phyloP scores from a whole-genome alignment of 352 stramenopile species.

The Blastocystis sp. region DNA sequence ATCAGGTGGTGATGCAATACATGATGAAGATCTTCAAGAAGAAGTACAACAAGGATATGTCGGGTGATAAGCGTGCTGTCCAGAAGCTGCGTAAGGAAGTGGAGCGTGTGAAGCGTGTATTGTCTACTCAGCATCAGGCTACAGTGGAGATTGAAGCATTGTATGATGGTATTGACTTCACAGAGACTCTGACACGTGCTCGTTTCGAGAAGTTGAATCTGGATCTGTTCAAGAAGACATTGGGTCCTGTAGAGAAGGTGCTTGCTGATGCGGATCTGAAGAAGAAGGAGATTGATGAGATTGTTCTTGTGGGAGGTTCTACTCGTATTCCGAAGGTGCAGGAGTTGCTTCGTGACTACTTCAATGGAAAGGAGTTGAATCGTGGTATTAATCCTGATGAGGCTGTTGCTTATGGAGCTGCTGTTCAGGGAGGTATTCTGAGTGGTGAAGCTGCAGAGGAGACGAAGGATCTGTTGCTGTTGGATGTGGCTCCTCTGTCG shows the following conservation, averaged over 20 bases:
- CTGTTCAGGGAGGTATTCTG: slow-evolving; percentile 83
- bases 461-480: slow-evolving; percentile 86
- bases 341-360: slow-evolving; percentile 92
- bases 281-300: slow-evolving; percentile 92
- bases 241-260: slow-evolving; percentile 88
- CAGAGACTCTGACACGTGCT: slow-evolving; percentile 82
- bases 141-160: slow-evolving; percentile 93
- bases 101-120: slow-evolving; percentile 93
- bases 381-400: slow-evolving; percentile 91
- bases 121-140: slow-evolving; percentile 88
- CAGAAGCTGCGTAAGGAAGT: slow-evolving; percentile 92
- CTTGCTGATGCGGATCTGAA: slow-evolving; percentile 85
- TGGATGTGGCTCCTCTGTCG: slow-evolving; percentile 93
- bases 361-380: slow-evolving; percentile 90
- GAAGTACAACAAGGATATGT: slow-evolving; percentile 86
- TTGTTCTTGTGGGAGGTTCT: slow-evolving; percentile 94
- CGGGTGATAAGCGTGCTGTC: slow-evolving; percentile 84
- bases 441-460: slow-evolving; percentile 81
- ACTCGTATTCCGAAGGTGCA: slow-evolving; percentile 96
- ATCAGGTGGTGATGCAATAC: slow-evolving; percentile 97
- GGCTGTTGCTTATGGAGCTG: slow-evolving; percentile 93
- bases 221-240: slow-evolving; percentile 98
- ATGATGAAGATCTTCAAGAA: slow-evolving; percentile 99
- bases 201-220: slow-evolving; percentile 98
- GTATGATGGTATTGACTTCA: slow-evolving; percentile 90